A percentile compares a stretch with the other conserved stretches of the same genome.
These are phyloP conservation scores for Apiospora hydei DNA, from an alignment of 2,329 filamentous ascomycete genomes.

Conservation along the genomic window DNA sequence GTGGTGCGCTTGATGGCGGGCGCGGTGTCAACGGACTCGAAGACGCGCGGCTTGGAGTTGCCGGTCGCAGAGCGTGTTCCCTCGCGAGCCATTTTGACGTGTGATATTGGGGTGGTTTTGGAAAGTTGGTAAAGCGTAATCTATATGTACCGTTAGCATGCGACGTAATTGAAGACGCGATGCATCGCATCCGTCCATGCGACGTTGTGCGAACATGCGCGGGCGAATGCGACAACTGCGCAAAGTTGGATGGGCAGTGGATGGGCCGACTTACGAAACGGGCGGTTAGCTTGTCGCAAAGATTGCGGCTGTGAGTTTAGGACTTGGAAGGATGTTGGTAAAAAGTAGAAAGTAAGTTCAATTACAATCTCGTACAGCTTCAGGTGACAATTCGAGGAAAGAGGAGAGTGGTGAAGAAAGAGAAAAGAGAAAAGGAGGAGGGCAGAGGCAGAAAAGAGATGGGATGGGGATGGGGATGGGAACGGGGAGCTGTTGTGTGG, in stretches of 20 bases:
- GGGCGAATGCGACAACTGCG: constrained; percentile 41
- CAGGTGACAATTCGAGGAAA: constrained; percentile 25
- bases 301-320: not conserved
- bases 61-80: constrained; percentile 60
- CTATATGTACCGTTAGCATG: constrained; percentile 35
- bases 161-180: constrained; percentile 30
- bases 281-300: constrained; percentile 1
- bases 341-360: constrained; percentile 25
- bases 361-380: constrained; percentile 25
- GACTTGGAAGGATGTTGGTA: constrained; percentile 27
- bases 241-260: constrained; percentile 26
- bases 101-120: constrained; percentile 25
- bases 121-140: not conserved
- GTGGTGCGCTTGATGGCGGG: constrained; percentile 52
- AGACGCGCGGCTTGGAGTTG: constrained; percentile 61
- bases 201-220: constrained; percentile 36
- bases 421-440: constrained; percentile 27
- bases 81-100: constrained; percentile 54
- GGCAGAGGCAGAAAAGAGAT: constrained; percentile 25
- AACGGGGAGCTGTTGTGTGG: constrained; percentile 16
- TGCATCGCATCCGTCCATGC: constrained; percentile 29
- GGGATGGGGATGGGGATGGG: constrained; percentile 29
- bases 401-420: constrained; percentile 25
- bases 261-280: constrained; percentile 32
- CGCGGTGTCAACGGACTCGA: constrained; percentile 55